phyloP scores from a whole-genome alignment of 306 rosid genomes.

The Malus asiatica region DNA sequence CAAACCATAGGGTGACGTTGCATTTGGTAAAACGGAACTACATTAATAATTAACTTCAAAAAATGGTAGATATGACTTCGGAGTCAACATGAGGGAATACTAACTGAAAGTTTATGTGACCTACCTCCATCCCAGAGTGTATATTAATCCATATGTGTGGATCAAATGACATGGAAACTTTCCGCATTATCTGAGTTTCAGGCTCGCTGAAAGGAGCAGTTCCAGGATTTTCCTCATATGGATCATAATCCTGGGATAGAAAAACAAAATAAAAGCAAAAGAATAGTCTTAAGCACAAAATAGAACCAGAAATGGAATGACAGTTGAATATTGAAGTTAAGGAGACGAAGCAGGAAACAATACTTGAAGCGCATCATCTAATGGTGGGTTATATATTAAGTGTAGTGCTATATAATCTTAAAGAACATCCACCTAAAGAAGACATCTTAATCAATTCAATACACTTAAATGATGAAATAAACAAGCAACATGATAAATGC shows the following conservation, averaged over 20 bases:
- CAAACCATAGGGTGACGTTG: neutral
- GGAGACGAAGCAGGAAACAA: conserved; percentile 3
- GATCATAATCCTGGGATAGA: conserved; percentile 78
- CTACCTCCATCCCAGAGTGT: conserved; percentile 99
- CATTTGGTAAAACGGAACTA: neutral
- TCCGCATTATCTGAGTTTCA: conserved; percentile 90
- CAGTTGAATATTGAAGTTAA: neutral
- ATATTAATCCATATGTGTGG: conserved; percentile 95
- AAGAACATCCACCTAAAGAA: neutral
- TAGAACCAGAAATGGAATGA: neutral
- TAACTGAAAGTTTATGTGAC: neutral
- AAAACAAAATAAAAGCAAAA: conserved; percentile 13
- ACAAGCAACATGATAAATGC: neutral
- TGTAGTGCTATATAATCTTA: neutral
- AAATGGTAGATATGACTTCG: neutral
- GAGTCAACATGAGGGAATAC: neutral
- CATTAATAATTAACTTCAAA: neutral
- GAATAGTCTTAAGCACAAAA: neutral
- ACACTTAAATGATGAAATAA: neutral
- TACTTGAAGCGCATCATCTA: neutral
- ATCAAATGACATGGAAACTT: conserved; percentile 77
- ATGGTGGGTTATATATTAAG: neutral
- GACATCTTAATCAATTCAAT: neutral
- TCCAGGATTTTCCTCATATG: conserved; percentile 98
- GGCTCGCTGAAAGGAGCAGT: conserved; percentile 91